These are phyloP conservation scores for Ustilago hordei DNA, from an alignment of 1,284 basidiomycete genomes.

Conservation along the genomic window DNA sequence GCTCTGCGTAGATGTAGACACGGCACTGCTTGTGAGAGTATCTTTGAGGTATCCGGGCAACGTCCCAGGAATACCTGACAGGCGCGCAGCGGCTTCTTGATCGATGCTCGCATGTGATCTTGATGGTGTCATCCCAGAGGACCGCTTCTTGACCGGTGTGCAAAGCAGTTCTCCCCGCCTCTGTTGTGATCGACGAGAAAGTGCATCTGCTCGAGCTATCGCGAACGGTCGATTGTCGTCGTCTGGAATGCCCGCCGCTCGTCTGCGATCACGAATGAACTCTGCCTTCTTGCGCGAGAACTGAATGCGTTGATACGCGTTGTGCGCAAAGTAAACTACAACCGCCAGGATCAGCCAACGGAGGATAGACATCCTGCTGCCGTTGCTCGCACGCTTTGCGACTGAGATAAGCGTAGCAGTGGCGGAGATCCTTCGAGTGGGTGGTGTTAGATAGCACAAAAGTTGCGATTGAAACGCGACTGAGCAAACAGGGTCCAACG, in stretches of 20 bases:
- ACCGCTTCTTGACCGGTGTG: conserved; percentile 29
- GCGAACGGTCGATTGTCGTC: conserved; percentile 52
- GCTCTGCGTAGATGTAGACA: background rate
- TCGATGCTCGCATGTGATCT: conserved; percentile 22
- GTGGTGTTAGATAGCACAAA: background rate
- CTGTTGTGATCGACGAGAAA: conserved; percentile 33
- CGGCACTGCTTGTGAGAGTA: background rate
- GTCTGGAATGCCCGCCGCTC: conserved; percentile 58
- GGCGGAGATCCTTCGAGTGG: background rate
- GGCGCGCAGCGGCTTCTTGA: conserved; percentile 29
- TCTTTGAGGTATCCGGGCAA: conserved; percentile 44
- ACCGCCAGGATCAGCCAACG: conserved; percentile 29
- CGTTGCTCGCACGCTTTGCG: background rate
- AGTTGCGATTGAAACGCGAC: background rate
- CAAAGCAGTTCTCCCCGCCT: conserved; percentile 13
- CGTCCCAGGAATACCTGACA: conserved; percentile 43
- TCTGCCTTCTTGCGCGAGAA: conserved; percentile 42
- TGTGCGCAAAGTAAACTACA: conserved; percentile 26
- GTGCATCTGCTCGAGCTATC: conserved; percentile 45
- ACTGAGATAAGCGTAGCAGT: background rate
- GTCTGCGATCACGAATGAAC: conserved; percentile 44
- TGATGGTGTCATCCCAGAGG: background rate
- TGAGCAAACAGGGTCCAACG: conserved; percentile 11
- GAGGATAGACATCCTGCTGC: conserved; percentile 30
- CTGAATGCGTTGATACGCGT: conserved; percentile 25